Evolutionary conservation across 305 asterid species (phyloP).

Genomic region (Euphrasia arctica): DNA sequence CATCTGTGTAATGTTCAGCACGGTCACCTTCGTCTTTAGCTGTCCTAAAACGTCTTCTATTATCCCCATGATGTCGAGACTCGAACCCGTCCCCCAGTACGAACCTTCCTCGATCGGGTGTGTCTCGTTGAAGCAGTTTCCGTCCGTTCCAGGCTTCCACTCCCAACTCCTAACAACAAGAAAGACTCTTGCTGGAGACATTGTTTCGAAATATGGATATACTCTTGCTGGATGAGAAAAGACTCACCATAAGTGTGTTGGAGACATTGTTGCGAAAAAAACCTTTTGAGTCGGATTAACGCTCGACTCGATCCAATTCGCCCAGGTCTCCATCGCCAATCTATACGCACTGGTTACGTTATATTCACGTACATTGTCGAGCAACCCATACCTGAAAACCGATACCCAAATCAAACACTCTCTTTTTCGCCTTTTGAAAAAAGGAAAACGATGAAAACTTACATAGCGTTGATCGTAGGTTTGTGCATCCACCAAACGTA

Average conservation of each 20-base stretch:
- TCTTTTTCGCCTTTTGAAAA: neutral
- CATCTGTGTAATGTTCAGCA: slow-evolving; percentile 77
- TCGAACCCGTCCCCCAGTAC: slow-evolving; percentile 90
- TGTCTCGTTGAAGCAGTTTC: slow-evolving; percentile 37
- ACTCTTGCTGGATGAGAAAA: too few relatives aligned
- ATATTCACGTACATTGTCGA: slow-evolving; percentile 48
- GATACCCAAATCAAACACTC: neutral
- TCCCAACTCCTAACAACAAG: neutral
- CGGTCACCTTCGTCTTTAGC: slow-evolving; percentile 44
- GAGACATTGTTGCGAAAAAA: slow-evolving; percentile 84
- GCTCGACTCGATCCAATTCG: slow-evolving; percentile 45
- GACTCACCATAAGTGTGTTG: slow-evolving; percentile 86
- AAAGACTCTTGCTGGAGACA: neutral
- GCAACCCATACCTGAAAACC: slow-evolving; percentile 51
- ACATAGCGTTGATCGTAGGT: slow-evolving; percentile 83
- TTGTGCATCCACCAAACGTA: slow-evolving; percentile 98
- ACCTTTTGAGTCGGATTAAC: slow-evolving; percentile 52
- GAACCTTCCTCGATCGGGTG: slow-evolving; percentile 52
- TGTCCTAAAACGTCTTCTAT: slow-evolving; percentile 43
- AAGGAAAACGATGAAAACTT: slow-evolving; percentile 16
- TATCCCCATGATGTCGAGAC: slow-evolving; percentile 64
- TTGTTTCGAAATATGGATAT: too few relatives aligned
- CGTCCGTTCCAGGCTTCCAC: neutral
- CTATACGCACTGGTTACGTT: slow-evolving; percentile 57
- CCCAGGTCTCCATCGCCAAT: slow-evolving; percentile 63